A percentile compares a stretch with the other conserved stretches of the same genome.
phyloP scores from a whole-genome alignment of 2,329 filamentous ascomycete genomes.

The Neofusicoccum kwambonambiense region DNA sequence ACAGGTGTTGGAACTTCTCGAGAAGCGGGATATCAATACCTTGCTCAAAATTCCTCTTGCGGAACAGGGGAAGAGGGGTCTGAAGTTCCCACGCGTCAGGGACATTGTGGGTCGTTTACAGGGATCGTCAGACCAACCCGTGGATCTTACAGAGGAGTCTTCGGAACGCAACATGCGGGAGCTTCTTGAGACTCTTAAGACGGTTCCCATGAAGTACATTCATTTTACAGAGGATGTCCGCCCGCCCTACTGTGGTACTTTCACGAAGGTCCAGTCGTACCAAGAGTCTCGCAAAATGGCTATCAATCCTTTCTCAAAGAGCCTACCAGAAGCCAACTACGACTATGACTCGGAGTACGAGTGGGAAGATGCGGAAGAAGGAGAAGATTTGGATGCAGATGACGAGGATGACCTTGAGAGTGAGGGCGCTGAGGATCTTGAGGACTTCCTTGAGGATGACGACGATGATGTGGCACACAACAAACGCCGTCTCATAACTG shows the following conservation, averaged over 20 bases:
- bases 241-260: slow-evolving; percentile 70
- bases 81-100: slow-evolving; percentile 24
- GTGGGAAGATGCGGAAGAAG: slow-evolving; percentile 76
- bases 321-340: slow-evolving; percentile 67
- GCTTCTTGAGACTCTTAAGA: slow-evolving; percentile 47
- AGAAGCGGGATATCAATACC: not conserved
- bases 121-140: slow-evolving; percentile 40
- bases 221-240: slow-evolving; percentile 63
- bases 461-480: slow-evolving; percentile 68
- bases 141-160: slow-evolving; percentile 44
- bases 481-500: slow-evolving; percentile 59
- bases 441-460: slow-evolving; percentile 84
- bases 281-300: slow-evolving; percentile 47
- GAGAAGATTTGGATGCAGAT: slow-evolving; percentile 64
- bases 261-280: slow-evolving; percentile 58
- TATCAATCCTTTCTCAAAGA: slow-evolving; percentile 54
- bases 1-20: not conserved
- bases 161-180: slow-evolving; percentile 24
- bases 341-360: slow-evolving; percentile 84
- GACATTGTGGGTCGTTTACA: slow-evolving; percentile 47
- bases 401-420: slow-evolving; percentile 68
- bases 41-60: slow-evolving; percentile 1
- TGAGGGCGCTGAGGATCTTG: slow-evolving; percentile 84
- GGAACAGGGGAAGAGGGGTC: slow-evolving; percentile 9
- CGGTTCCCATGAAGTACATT: slow-evolving; percentile 63